phyloP scores from a whole-genome alignment of 495 filamentous ascomycete species.

The Coniosporium apollinis region DNA sequence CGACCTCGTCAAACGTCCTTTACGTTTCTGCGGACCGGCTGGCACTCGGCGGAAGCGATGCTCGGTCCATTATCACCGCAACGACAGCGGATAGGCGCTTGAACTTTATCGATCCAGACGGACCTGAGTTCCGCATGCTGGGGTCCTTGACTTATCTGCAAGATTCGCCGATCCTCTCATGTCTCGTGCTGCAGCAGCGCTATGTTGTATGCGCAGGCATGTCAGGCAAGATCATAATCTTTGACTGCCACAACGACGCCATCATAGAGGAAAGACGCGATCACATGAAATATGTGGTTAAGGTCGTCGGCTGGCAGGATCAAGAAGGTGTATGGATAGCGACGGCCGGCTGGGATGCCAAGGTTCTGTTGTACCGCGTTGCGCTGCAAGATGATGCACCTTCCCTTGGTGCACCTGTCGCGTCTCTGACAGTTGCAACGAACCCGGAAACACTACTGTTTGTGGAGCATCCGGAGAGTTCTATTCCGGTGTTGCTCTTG shows the following conservation, averaged over 20 bases:
- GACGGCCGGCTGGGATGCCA: slow-evolving; percentile 51
- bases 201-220: slow-evolving; percentile 38
- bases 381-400: neutral
- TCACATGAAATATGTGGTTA: slow-evolving; percentile 47
- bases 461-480: slow-evolving; percentile 29
- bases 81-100: slow-evolving; percentile 38
- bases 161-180: slow-evolving; percentile 44
- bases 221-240: slow-evolving; percentile 42
- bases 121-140: slow-evolving; percentile 15
- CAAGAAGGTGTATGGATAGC: slow-evolving; percentile 29
- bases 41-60: slow-evolving; percentile 1
- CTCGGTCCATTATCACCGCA: slow-evolving; percentile 23
- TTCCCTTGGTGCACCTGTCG: slow-evolving; percentile 27
- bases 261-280: slow-evolving; percentile 34
- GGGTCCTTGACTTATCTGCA: slow-evolving; percentile 25
- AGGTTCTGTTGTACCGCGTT: slow-evolving; percentile 35
- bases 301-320: slow-evolving; percentile 29
- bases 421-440: slow-evolving; percentile 31
- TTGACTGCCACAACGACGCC: slow-evolving; percentile 20
- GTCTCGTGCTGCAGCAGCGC: slow-evolving; percentile 18
- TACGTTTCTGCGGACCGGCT: slow-evolving; percentile 31
- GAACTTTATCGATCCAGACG: slow-evolving; percentile 25
- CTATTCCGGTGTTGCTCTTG: slow-evolving; percentile 32
- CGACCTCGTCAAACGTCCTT: slow-evolving; percentile 37
- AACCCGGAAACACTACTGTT: slow-evolving; percentile 49